Evolutionary conservation across 2,329 filamentous ascomycete species (phyloP).

Genomic region (Didymella keratinophila): DNA sequence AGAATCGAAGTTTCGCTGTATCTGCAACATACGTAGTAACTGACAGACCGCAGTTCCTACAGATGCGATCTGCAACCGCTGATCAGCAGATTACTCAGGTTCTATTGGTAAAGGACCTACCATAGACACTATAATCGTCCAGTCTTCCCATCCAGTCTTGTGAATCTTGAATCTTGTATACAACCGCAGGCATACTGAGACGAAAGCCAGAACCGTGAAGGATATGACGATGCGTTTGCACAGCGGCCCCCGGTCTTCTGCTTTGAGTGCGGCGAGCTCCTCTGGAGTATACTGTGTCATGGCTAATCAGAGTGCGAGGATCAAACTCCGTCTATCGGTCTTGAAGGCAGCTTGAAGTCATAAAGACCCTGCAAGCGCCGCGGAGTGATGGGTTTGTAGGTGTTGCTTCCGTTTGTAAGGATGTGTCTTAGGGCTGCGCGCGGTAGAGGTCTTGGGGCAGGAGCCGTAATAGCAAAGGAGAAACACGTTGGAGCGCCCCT

Average conservation of each 20-base stretch:
- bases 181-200: constrained; percentile 33
- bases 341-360: neutral
- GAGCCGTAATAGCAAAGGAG: neutral
- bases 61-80: constrained; percentile 18
- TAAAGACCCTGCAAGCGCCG: neutral
- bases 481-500: neutral
- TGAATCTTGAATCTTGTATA: constrained; percentile 30
- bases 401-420: neutral
- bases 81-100: neutral
- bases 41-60: constrained; percentile 23
- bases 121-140: constrained; percentile 31
- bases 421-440: constrained; percentile 2
- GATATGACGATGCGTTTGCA: constrained; percentile 26
- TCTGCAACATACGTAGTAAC: constrained; percentile 26
- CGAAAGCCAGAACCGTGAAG: constrained; percentile 31
- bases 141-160: constrained; percentile 35
- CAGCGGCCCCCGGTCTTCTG: constrained; percentile 29
- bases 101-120: constrained; percentile 9
- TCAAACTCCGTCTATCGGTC: neutral
- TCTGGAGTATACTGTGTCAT: constrained; percentile 32
- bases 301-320: neutral
- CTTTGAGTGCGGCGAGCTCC: constrained; percentile 24
- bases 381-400: neutral
- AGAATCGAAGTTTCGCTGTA: neutral
- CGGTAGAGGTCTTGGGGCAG: neutral